These are phyloP conservation scores for Babesia ovata DNA, from an alignment of 169 alveolate genomes.

Conservation along the genomic window DNA sequence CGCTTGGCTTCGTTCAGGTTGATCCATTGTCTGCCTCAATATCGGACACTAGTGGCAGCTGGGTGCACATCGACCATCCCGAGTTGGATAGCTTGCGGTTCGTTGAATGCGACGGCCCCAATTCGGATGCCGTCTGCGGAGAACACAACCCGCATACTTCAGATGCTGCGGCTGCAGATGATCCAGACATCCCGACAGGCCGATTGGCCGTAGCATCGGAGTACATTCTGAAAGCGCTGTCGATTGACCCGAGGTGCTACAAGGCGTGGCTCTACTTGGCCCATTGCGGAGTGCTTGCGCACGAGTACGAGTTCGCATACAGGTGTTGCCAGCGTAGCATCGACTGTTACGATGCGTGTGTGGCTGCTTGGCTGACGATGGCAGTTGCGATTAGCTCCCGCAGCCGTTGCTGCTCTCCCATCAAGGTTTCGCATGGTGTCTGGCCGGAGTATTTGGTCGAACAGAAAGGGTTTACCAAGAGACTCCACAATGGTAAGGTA, in stretches of 20 bases:
- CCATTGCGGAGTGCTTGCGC: slow-evolving; percentile 45
- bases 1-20: slow-evolving; percentile 8
- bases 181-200: not conserved
- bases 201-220: slow-evolving; percentile 2
- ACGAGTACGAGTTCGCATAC: slow-evolving; percentile 55
- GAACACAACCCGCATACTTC: not conserved
- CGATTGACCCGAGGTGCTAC: slow-evolving; percentile 40
- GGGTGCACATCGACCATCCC: slow-evolving; percentile 1
- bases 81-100: not conserved
- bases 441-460: slow-evolving; percentile 34
- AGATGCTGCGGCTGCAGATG: not conserved
- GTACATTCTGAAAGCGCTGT: slow-evolving; percentile 27
- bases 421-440: not conserved
- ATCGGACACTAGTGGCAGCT: not conserved
- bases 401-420: slow-evolving; percentile 41
- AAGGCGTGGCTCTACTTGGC: slow-evolving; percentile 66
- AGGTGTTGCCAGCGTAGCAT: slow-evolving; percentile 45
- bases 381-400: slow-evolving; percentile 47
- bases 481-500: not conserved
- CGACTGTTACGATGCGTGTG: slow-evolving; percentile 59
- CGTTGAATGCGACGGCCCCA: slow-evolving; percentile 8
- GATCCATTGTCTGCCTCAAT: not conserved
- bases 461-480: not conserved
- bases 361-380: slow-evolving; percentile 49
- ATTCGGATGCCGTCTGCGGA: not conserved